Evolutionary conservation across 257 asterid genomes (phyloP).

Genomic region (Avicennia marina): DNA sequence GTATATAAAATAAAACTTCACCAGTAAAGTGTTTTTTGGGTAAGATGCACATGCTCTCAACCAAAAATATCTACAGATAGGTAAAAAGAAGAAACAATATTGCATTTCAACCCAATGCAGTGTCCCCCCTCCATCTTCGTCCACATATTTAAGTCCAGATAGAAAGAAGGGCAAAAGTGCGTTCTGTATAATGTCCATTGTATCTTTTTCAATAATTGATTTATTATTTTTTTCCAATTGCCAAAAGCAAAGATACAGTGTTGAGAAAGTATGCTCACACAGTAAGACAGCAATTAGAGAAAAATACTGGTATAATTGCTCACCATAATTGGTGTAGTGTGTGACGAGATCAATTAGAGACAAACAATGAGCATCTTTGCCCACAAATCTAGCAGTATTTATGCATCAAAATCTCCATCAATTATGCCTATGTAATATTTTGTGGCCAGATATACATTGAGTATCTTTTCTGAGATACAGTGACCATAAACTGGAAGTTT

Average conservation of each 20-base stretch:
- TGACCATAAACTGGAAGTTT: background rate
- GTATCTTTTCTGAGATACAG: background rate
- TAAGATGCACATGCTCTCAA: background rate
- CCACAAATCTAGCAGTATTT: background rate
- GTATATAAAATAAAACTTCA: background rate
- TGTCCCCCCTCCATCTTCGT: slow-evolving; percentile 2
- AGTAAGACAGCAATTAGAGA: background rate
- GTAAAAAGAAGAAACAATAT: background rate
- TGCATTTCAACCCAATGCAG: background rate
- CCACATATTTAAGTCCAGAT: background rate
- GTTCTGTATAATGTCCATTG: background rate
- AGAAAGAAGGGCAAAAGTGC: background rate
- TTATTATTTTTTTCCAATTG: slow-evolving; percentile 4
- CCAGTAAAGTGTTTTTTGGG: background rate
- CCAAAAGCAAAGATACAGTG: background rate
- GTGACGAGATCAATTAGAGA: too few species aligned
- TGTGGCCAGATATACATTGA: background rate
- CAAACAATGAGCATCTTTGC: background rate
- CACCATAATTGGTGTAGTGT: background rate
- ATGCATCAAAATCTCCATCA: background rate
- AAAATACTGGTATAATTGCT: background rate
- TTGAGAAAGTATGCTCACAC: background rate
- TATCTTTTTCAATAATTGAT: too few species aligned
- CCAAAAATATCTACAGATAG: slow-evolving; percentile 2
- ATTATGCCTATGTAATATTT: background rate